These are phyloP conservation scores for Tuber borchii DNA, from an alignment of 495 filamentous ascomycete species.

Conservation along the genomic window DNA sequence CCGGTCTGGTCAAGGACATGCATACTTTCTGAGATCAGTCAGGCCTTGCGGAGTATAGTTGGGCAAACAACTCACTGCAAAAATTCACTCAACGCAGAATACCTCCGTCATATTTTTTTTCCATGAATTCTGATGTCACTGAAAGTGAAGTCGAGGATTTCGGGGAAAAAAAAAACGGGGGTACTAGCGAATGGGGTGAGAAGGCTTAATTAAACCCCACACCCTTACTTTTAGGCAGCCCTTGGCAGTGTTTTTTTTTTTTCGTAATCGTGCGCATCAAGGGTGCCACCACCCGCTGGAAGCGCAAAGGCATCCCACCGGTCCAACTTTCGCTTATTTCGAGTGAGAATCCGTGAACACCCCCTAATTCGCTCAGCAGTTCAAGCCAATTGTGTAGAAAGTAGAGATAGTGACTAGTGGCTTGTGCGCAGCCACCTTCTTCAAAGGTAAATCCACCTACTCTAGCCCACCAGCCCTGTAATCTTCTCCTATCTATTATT, in stretches of 20 bases:
- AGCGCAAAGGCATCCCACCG: not conserved
- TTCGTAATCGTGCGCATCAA: not conserved
- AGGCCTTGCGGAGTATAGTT: not conserved
- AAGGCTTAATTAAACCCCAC: not conserved
- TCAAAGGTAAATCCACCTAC: not conserved
- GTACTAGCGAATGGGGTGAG: not conserved
- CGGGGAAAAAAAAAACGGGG: not conserved
- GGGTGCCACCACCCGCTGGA: not conserved
- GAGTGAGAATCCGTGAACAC: not conserved
- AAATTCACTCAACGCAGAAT: not conserved
- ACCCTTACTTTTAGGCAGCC: not conserved
- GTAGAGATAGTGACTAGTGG: not conserved
- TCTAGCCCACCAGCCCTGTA: not conserved
- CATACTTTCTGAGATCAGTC: not conserved
- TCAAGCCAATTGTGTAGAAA: not conserved
- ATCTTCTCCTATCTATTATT: not conserved
- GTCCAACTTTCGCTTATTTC: not conserved
- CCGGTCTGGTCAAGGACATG: not conserved
- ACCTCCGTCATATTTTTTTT: not conserved
- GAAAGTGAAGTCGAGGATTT: not conserved
- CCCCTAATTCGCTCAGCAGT: not conserved
- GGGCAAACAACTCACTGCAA: not conserved
- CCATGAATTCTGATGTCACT: not conserved
- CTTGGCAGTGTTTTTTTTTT: not conserved
- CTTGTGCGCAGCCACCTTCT: not conserved